Percentiles rank a stretch among this genome's conserved stretches.
phyloP scores from a whole-genome alignment of 805 yeast species.

The Wickerhamomyces bisporus region DNA sequence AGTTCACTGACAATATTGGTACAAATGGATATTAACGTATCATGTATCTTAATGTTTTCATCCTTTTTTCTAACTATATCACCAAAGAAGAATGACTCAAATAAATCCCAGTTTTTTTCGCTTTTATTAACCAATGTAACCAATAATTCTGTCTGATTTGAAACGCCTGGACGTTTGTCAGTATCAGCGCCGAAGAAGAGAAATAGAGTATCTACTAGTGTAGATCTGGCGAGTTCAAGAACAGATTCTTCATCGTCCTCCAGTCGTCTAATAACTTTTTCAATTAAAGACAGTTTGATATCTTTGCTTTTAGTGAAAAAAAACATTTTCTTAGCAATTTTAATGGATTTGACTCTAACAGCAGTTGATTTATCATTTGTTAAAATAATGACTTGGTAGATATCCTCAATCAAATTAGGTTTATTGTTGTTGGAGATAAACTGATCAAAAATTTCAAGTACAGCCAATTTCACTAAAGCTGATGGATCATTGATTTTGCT shows the following conservation, averaged over 20 bases:
- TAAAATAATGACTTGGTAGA: conserved; percentile 33
- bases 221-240: conserved; percentile 34
- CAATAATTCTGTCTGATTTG: conserved; percentile 16
- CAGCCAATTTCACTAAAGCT: conserved; percentile 72
- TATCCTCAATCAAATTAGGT: conserved; percentile 42
- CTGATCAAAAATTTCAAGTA: conserved; percentile 57
- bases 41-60: conserved; percentile 14
- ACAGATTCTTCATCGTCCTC: conserved; percentile 69
- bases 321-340: conserved; percentile 46
- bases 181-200: no score
- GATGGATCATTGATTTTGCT: conserved; percentile 52
- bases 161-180: not conserved
- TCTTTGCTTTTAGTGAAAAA: conserved; percentile 22
- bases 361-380: conserved; percentile 54
- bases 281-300: conserved; percentile 40
- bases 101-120: conserved; percentile 37
- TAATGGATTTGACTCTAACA: conserved; percentile 60
- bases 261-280: conserved; percentile 46
- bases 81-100: conserved; percentile 43
- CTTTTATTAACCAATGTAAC: conserved; percentile 32
- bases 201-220: conserved; percentile 37
- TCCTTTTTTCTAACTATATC: conserved; percentile 32
- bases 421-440: conserved; percentile 37
- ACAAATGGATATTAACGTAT: conserved; percentile 20
- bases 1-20: conserved; percentile 29